Percentiles rank a stretch among this genome's conserved stretches.
phyloP scores from a whole-genome alignment of 2,329 filamentous ascomycete genomes.

The Thermothelomyces thermophilus region DNA sequence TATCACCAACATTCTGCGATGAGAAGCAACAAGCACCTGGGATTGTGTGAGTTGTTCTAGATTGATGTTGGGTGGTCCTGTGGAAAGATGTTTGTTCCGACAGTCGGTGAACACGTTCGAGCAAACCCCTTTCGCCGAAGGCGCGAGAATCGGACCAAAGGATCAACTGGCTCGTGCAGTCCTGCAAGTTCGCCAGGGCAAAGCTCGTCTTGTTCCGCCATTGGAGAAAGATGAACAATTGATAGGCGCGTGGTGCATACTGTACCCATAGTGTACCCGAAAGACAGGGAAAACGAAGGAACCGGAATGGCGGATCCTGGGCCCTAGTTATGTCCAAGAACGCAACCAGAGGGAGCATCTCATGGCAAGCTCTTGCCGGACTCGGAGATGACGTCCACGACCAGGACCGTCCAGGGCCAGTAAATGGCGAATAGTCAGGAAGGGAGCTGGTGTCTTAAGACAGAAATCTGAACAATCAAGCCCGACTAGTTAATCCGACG shows the following conservation, averaged over 20 bases:
- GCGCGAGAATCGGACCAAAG: neutral
- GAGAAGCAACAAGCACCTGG: too few species aligned
- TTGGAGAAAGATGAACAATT: slow-evolving; percentile 11
- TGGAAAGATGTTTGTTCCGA: neutral
- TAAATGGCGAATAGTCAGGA: neutral
- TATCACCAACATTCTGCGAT: too few species aligned
- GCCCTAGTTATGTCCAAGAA: neutral
- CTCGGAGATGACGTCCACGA: slow-evolving; percentile 11
- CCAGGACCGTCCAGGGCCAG: neutral
- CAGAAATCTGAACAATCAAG: neutral
- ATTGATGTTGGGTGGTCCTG: too few species aligned
- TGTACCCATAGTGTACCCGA: slow-evolving; percentile 4
- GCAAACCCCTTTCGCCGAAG: neutral
- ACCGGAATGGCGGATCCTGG: slow-evolving; percentile 8
- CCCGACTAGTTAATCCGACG: neutral
- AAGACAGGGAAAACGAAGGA: slow-evolving; percentile 8
- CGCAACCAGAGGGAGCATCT: neutral
- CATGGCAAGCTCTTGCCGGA: slow-evolving; percentile 10
- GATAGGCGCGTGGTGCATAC: neutral
- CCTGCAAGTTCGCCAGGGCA: neutral
- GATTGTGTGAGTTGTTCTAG: too few species aligned
- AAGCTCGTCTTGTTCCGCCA: slow-evolving; percentile 4
- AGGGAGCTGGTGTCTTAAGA: neutral
- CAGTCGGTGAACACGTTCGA: neutral
- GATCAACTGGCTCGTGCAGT: neutral